Conservation (phyloP, 768 basidiomycete species). For the Phallus indusiatus region DNA sequence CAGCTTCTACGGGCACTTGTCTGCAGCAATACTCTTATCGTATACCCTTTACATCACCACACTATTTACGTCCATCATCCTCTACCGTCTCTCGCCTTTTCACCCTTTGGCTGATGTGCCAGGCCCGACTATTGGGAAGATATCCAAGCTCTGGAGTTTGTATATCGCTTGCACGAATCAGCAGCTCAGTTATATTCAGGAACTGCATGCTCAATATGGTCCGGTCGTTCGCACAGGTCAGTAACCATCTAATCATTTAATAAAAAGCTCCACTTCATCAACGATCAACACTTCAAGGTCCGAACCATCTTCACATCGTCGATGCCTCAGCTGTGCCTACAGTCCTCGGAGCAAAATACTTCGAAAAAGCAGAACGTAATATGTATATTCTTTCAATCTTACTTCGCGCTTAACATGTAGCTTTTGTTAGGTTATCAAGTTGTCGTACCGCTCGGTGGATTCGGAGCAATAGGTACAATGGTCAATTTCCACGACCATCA, state of each 20-base stretch:
- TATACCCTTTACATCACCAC: slow-evolving; percentile 21
- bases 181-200: slow-evolving; percentile 35
- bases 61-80: slow-evolving; percentile 15
- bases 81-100: slow-evolving; percentile 29
- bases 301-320: background rate
- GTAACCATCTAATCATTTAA: slow-evolving; percentile 13
- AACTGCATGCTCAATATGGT: slow-evolving; percentile 45
- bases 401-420: background rate
- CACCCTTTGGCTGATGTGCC: slow-evolving; percentile 31
- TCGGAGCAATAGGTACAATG: background rate
- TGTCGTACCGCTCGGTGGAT: background rate
- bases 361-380: background rate
- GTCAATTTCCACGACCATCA: slow-evolving; percentile 32
- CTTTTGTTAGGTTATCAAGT: background rate
- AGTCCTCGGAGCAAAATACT: background rate
- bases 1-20: background rate
- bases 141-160: slow-evolving; percentile 32
- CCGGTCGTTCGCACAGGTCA: slow-evolving; percentile 48
- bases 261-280: background rate
- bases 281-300: background rate
- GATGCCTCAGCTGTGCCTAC: background rate
- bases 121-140: slow-evolving; percentile 29
- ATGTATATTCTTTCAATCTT: background rate
- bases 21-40: background rate
- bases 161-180: slow-evolving; percentile 29